phyloP scores from a whole-genome alignment of 2,329 filamentous ascomycete species.

The Periconia macrospinosa region DNA sequence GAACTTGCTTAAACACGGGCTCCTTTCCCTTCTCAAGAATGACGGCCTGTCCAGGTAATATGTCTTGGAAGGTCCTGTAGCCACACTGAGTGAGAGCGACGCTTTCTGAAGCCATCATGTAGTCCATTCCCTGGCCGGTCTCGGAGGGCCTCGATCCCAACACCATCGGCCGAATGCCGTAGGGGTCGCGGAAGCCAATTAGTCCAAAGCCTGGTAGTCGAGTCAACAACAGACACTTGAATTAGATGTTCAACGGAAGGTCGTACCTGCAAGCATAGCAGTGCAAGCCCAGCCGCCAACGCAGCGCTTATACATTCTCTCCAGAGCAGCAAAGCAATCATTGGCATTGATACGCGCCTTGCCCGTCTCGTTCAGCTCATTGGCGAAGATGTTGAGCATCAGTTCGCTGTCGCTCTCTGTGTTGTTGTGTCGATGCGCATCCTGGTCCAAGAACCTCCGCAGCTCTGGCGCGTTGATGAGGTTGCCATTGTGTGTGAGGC shows the following conservation, averaged over 20 bases:
- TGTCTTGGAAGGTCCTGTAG: constrained; percentile 74
- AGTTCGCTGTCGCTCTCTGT: constrained; percentile 87
- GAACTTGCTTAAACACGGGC: constrained; percentile 76
- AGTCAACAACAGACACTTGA: neutral
- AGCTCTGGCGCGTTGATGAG: constrained; percentile 77
- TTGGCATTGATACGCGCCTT: constrained; percentile 78
- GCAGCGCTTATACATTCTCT: constrained; percentile 72
- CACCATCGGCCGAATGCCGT: constrained; percentile 81
- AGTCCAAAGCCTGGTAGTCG: constrained; percentile 66
- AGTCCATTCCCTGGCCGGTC: constrained; percentile 70
- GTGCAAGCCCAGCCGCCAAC: constrained; percentile 79
- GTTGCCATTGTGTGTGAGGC: constrained; percentile 84
- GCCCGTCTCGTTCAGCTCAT: constrained; percentile 76
- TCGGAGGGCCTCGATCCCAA: constrained; percentile 73
- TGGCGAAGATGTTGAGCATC: constrained; percentile 86
- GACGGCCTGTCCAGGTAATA: constrained; percentile 81
- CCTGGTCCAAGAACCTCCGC: constrained; percentile 71
- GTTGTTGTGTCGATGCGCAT: constrained; percentile 84
- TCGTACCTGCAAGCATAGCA: constrained; percentile 72
- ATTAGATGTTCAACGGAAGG: neutral
- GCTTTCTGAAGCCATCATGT: constrained; percentile 89
- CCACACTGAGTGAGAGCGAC: constrained; percentile 81
- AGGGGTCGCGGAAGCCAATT: constrained; percentile 76
- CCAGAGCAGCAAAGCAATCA: constrained; percentile 73
- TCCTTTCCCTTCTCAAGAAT: constrained; percentile 77